Conservation (phyloP, 2,329 filamentous ascomycete genomes). For the Penicillium corylophilum region DNA sequence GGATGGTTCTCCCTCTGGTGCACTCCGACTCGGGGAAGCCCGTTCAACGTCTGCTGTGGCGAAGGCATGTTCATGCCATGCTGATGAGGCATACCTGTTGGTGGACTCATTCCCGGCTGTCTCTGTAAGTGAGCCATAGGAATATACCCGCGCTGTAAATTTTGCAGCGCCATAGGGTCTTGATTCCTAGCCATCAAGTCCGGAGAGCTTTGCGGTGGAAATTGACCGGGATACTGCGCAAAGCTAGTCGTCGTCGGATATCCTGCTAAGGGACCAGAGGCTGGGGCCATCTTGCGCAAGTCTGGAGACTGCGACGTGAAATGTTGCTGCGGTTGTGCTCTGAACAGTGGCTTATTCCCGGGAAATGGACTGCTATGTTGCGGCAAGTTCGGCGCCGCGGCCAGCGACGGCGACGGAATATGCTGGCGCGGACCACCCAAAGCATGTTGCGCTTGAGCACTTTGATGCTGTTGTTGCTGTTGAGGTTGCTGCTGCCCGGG, state of each 20-base stretch:
- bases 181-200: slow-evolving; percentile 29
- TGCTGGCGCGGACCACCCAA: slow-evolving; percentile 27
- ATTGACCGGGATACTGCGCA: slow-evolving; percentile 29
- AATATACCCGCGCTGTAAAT: slow-evolving; percentile 31
- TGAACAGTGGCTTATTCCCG: slow-evolving; percentile 28
- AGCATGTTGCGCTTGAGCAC: slow-evolving; percentile 20
- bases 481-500: slow-evolving; percentile 25
- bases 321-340: slow-evolving; percentile 28
- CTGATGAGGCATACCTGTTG: slow-evolving; percentile 28
- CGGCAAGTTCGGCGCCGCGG: slow-evolving; percentile 21
- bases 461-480: slow-evolving; percentile 23
- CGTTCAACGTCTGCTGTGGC: slow-evolving; percentile 33
- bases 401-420: slow-evolving; percentile 32
- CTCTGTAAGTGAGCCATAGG: slow-evolving; percentile 32
- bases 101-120: slow-evolving; percentile 28
- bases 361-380: slow-evolving; percentile 29
- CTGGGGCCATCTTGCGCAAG: slow-evolving; percentile 35
- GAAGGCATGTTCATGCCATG: slow-evolving; percentile 32
- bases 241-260: slow-evolving; percentile 29
- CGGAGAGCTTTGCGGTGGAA: slow-evolving; percentile 28
- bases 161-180: slow-evolving; percentile 31
- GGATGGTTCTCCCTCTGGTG: slow-evolving; percentile 23
- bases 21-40: slow-evolving; percentile 24
- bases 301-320: slow-evolving; percentile 31
- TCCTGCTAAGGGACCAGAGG: slow-evolving; percentile 30